Evolutionary conservation across 2,329 filamentous ascomycete species (phyloP).

Genomic region (Fusarium armeniacum): DNA sequence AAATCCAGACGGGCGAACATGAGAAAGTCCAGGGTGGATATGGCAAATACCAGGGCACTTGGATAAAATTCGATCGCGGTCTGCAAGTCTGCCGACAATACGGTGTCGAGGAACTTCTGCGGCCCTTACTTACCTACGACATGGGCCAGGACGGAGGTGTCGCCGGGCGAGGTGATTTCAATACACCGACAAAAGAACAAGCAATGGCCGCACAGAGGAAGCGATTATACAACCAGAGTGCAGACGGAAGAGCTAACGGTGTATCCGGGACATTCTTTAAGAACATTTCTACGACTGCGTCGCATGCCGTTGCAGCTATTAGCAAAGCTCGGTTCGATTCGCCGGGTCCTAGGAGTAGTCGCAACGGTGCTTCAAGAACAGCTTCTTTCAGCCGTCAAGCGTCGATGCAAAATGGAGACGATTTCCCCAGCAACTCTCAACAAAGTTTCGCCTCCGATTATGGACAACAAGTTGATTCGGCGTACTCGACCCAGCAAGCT

Average conservation of each 20-base stretch:
- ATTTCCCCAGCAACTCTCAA: conserved; percentile 81
- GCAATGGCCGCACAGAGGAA: conserved; percentile 97
- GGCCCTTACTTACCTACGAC: conserved; percentile 83
- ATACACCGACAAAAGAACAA: conserved; percentile 98
- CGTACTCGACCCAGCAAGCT: conserved; percentile 72
- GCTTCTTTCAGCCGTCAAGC: conserved; percentile 79
- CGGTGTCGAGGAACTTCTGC: conserved; percentile 81
- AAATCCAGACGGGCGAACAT: conserved; percentile 95
- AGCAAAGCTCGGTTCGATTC: conserved; percentile 97
- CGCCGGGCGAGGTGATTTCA: conserved; percentile 80
- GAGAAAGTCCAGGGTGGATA: conserved; percentile 99
- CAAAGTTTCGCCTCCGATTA: conserved; percentile 85
- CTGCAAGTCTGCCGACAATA: conserved; percentile 90
- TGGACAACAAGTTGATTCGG: conserved; percentile 78
- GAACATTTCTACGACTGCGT: conserved; percentile 94
- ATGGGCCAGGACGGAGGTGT: conserved; percentile 81
- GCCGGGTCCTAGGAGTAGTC: conserved; percentile 75
- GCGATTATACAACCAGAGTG: conserved; percentile 81
- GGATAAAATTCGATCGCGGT: conserved; percentile 94
- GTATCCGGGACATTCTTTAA: conserved; percentile 93
- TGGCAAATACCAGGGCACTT: conserved; percentile 98
- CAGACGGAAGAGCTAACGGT: conserved; percentile 76
- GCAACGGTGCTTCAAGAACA: conserved; percentile 74
- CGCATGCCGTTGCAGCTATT: conserved; percentile 93
- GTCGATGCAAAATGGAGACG: conserved; percentile 77